Conservation (phyloP, 257 asterid species). For the Nicotiana tomentosiformis region DNA sequence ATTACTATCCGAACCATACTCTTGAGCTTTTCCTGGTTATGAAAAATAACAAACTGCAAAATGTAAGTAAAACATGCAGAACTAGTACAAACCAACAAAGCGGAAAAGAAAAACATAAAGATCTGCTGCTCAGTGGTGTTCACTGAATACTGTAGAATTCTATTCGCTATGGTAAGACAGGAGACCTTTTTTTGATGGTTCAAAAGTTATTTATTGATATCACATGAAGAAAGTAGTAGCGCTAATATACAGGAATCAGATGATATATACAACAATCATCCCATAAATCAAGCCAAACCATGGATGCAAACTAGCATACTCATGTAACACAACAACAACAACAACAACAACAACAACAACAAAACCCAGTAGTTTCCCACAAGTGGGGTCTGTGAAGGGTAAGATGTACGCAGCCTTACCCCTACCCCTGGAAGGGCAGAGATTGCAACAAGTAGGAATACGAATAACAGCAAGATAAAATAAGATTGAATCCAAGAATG, state of each 20-base stretch:
- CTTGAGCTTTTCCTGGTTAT: neutral
- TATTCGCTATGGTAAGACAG: neutral
- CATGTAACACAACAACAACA: neutral
- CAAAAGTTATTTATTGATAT: neutral
- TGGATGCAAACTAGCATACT: neutral
- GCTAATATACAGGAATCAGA: neutral
- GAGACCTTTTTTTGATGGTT: neutral
- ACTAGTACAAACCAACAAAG: neutral
- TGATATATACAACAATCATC: neutral
- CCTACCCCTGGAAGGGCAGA: no score
- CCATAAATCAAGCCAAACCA: neutral
- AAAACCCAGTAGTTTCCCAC: no score
- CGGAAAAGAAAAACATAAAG: neutral
- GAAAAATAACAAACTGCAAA: neutral
- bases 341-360: no score
- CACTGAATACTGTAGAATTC: neutral
- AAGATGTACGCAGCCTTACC: no score
- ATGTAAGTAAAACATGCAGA: neutral
- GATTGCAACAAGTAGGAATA: no score
- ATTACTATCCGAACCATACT: neutral
- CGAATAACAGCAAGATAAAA: no score
- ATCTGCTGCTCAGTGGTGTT: neutral
- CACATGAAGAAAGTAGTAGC: neutral
- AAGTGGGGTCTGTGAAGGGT: no score
- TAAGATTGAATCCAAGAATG: no score